Evolutionary conservation across 2,329 filamentous ascomycete genomes (phyloP), one percentile per base, ranked within the genome.

Genomic region (Alternaria hordeiaustralica): DNA sequence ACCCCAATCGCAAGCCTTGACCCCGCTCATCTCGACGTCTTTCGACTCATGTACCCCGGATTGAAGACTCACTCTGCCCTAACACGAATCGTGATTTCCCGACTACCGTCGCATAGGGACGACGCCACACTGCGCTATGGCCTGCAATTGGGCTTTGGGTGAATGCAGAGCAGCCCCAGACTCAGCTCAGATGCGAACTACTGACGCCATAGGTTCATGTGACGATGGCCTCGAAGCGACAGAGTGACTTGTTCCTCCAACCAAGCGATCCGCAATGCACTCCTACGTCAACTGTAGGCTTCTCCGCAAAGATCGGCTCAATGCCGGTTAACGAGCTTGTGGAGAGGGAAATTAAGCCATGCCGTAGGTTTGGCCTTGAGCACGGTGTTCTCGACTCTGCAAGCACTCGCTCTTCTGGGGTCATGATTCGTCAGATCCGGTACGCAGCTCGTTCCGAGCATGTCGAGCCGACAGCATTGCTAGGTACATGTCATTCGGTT

Each of bases 41-140:
- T 28, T 10, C 36, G 55, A 56, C 58, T 51, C 61, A 41, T 64
- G 47, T 53, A 10, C 43, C 45, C 26, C 46, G 58, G 51, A 50
- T 21, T 54, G 25, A 25, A 25, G 25, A 28, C 56, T 58, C 36
- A 13, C 33, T 53, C 33, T 25, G 23, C 13, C 23, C 20, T 28
- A 60, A 46, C 56, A 67, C 59, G 66, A 68, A 21, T 68, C 64
- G 59, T 41, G 11, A 25, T 45, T 13, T 41, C 43, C 28, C 18
- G 18, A 30, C 13, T 51, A 30, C 36, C 21, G 13, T 46, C 56
- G 28, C 30, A 33, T 47, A 55, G 11, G 20, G 47, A 36, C 44
- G 4, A 30, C 61, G 56, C 64, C 57, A 64, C 58, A 15, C 43
- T 43, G n/a, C 9, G 28, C 46, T 33, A 36, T 28, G 30, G 7